A percentile compares a stretch with the other conserved stretches of the same genome.
Conservation (phyloP, 1,284 basidiomycete genomes). For the Mrakiaceae sp. region DNA sequence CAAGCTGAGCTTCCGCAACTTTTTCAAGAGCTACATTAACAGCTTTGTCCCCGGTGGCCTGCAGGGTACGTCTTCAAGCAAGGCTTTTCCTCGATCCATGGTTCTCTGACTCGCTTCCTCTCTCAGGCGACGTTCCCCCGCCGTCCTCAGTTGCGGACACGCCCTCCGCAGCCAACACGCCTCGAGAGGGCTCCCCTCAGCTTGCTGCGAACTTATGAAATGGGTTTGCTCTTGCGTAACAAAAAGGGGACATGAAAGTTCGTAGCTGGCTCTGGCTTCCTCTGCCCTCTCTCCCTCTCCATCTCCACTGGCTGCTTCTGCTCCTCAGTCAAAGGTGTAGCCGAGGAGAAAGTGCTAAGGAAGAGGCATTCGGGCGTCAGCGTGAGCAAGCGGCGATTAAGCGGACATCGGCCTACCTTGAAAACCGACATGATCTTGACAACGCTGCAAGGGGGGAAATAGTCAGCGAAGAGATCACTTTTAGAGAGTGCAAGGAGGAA, state of each 20-base stretch:
- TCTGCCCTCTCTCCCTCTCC: no score
- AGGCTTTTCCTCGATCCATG: no score
- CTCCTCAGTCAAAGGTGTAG: no score
- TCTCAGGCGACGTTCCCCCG: slow-evolving; percentile 3
- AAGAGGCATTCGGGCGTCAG: no score
- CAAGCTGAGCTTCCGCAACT: slow-evolving; percentile 35
- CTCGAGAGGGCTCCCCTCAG: background rate
- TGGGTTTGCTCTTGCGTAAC: no score
- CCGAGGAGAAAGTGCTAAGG: no score
- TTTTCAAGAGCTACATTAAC: slow-evolving; percentile 35
- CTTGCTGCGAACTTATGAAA: no score
- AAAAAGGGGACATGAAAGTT: no score
- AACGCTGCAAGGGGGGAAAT: slow-evolving; percentile 40
- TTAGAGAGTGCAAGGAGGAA: background rate
- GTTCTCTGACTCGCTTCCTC: no score
- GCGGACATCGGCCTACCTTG: slow-evolving; percentile 21
- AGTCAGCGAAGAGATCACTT: background rate
- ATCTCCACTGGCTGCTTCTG: no score
- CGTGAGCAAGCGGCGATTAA: no score
- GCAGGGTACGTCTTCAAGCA: slow-evolving; percentile 19
- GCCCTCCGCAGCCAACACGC: background rate
- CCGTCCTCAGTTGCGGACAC: background rate
- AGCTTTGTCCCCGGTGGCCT: slow-evolving; percentile 29
- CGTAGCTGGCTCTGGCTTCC: no score
- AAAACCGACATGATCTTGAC: slow-evolving; percentile 61